phyloP scores from a whole-genome alignment of 192 early-diverging fungal genomes.

The Chytriomyces confervae region DNA sequence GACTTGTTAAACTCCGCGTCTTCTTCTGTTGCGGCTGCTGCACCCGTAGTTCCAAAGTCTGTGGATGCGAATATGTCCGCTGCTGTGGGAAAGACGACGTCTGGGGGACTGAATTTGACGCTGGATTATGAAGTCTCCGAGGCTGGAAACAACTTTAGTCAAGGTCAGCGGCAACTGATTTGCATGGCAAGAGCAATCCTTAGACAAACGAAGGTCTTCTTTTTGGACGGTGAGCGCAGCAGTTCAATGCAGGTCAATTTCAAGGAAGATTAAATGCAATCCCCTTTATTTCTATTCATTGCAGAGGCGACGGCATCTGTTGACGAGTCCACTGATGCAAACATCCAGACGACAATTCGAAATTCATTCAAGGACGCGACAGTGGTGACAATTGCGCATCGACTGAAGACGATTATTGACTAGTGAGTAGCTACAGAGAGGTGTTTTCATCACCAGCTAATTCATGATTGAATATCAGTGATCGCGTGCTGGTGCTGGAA shows the following conservation, averaged over 20 bases:
- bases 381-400: conserved; percentile 76
- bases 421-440: conserved; percentile 28
- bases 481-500: conserved; percentile 76
- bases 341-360: conserved; percentile 72
- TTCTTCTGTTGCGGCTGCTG: not conserved
- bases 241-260: too few relatives aligned
- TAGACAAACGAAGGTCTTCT: conserved; percentile 36
- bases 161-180: conserved; percentile 51
- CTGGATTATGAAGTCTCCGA: conserved; percentile 61
- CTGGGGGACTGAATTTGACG: conserved; percentile 39
- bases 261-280: not conserved
- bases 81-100: not conserved
- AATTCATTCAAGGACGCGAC: conserved; percentile 66
- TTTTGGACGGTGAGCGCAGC: conserved; percentile 42
- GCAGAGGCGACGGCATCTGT: conserved; percentile 66
- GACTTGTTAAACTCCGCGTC: not conserved
- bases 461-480: conserved; percentile 27
- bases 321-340: conserved; percentile 73
- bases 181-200: conserved; percentile 60
- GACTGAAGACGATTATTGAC: conserved; percentile 68
- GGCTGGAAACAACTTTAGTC: conserved; percentile 40
- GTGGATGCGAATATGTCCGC: not conserved
- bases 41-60: not conserved
- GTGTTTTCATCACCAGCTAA: not conserved
- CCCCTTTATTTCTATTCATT: not conserved